Conservation (phyloP, 345 rosid species). For the Ceriops decandra region DNA sequence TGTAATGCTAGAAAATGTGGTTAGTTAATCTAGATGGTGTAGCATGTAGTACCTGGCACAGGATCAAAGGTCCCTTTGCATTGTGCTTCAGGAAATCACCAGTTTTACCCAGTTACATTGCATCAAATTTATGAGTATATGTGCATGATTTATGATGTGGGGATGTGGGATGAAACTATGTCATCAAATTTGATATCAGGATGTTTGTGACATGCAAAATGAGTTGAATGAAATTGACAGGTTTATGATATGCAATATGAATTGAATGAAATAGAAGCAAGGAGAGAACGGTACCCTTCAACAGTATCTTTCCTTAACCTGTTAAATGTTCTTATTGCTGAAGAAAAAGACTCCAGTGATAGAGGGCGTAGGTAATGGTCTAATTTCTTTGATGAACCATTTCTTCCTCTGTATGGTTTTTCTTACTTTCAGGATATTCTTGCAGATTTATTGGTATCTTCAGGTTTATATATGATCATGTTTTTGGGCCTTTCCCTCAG, state of each 20-base stretch:
- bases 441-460: constrained; percentile 92
- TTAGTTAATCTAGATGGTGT: not conserved
- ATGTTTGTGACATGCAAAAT: no score
- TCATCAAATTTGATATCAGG: constrained; percentile 1
- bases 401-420: constrained; percentile 13
- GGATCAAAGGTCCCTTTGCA: not conserved
- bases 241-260: constrained; percentile 97
- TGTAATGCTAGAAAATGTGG: not conserved
- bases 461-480: constrained; percentile 84
- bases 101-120: not conserved
- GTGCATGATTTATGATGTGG: not conserved
- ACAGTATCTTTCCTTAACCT: constrained; percentile 88
- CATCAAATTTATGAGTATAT: not conserved
- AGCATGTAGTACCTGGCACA: not conserved
- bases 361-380: constrained; percentile 78
- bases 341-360: constrained; percentile 80
- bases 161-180: not conserved
- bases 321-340: constrained; percentile 75
- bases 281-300: constrained; percentile 87
- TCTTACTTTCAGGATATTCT: constrained; percentile 23
- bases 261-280: constrained; percentile 94
- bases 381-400: constrained; percentile 6
- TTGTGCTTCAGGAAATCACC: not conserved
- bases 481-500: constrained; percentile 87
- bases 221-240: constrained; percentile 29